Percentiles rank a stretch among this genome's conserved stretches.
These are phyloP conservation scores for Daldinia eschscholtzii DNA, from an alignment of 2,329 filamentous ascomycete genomes.

Conservation along the genomic window DNA sequence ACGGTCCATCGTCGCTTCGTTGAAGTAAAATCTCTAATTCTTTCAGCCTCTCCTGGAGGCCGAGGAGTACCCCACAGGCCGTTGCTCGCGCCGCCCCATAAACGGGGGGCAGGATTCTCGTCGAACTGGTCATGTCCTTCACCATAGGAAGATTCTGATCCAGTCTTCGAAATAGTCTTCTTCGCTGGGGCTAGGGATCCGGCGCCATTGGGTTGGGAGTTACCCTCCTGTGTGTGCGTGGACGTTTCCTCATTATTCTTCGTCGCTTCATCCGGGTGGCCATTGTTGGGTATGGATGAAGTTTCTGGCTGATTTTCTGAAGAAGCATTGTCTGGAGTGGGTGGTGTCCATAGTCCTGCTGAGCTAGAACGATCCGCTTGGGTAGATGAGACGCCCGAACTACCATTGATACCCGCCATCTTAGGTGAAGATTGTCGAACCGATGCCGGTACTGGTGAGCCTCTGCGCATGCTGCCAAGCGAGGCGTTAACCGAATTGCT, in stretches of 20 bases:
- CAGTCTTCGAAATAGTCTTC: slow-evolving; percentile 5
- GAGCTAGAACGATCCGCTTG: slow-evolving; percentile 57
- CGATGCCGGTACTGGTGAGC: slow-evolving; percentile 43
- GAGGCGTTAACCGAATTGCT: slow-evolving; percentile 61
- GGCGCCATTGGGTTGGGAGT: slow-evolving; percentile 4
- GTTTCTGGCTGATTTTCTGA: slow-evolving; percentile 45
- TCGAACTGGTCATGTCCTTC: slow-evolving; percentile 50
- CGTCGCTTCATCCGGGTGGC: slow-evolving; percentile 52
- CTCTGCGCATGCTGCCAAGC: slow-evolving; percentile 54
- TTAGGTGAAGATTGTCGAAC: slow-evolving; percentile 45
- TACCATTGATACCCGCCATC: slow-evolving; percentile 51
- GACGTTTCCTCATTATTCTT: slow-evolving; percentile 33
- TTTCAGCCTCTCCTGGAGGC: slow-evolving; percentile 50
- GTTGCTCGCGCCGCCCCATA: slow-evolving; percentile 47
- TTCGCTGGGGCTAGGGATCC: not conserved
- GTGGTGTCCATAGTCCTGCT: slow-evolving; percentile 64
- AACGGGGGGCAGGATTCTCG: slow-evolving; percentile 39
- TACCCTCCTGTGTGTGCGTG: slow-evolving; percentile 16
- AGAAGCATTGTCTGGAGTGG: slow-evolving; percentile 51
- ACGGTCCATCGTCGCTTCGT: slow-evolving; percentile 51
- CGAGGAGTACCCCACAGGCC: slow-evolving; percentile 49
- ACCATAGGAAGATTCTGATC: slow-evolving; percentile 28
- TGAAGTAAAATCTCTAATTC: slow-evolving; percentile 47
- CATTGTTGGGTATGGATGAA: slow-evolving; percentile 66
- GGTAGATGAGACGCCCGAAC: slow-evolving; percentile 44